Evolutionary conservation across 2,329 filamentous ascomycete species (phyloP).

Genomic region (Didymella sp.): DNA sequence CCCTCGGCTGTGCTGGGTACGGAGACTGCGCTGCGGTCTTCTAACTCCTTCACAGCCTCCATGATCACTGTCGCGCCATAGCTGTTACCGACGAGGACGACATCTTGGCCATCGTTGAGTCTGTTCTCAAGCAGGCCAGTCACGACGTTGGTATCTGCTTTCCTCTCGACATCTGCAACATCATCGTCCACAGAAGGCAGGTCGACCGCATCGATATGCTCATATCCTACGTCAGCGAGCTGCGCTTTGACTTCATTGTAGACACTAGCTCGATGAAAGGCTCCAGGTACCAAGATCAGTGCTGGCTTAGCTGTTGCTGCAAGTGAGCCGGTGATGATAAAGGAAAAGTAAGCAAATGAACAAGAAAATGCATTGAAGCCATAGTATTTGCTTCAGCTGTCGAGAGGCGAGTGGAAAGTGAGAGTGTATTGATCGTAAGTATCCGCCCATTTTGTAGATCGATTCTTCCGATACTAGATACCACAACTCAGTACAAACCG

Average conservation of each 20-base stretch:
- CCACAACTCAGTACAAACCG: not conserved
- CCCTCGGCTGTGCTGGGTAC: not conserved
- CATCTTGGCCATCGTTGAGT: constrained; percentile 26
- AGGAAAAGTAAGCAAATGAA: not conserved
- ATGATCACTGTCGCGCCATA: constrained; percentile 38
- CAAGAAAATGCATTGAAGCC: not conserved
- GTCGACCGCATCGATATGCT: constrained; percentile 21
- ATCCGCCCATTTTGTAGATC: not conserved
- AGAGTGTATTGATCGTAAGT: not conserved
- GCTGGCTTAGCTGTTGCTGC: constrained; percentile 11
- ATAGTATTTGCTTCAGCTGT: not conserved
- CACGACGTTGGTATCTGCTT: constrained; percentile 29
- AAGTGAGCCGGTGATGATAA: not conserved
- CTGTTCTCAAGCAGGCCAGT: constrained; percentile 18
- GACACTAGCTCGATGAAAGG: constrained; percentile 32
- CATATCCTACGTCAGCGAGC: constrained; percentile 26
- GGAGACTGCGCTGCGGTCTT: not conserved
- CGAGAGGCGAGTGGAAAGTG: not conserved
- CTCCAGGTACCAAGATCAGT: constrained; percentile 22
- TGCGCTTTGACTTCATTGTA: constrained; percentile 26
- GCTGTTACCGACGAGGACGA: constrained; percentile 40
- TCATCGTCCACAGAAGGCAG: constrained; percentile 33
- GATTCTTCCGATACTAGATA: not conserved
- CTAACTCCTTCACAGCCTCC: constrained; percentile 33
- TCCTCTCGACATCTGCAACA: constrained; percentile 16